Percentiles rank a stretch among this genome's conserved stretches.
Evolutionary conservation across 2,329 filamentous ascomycete species (phyloP).

Genomic region (Alternaria rosae): DNA sequence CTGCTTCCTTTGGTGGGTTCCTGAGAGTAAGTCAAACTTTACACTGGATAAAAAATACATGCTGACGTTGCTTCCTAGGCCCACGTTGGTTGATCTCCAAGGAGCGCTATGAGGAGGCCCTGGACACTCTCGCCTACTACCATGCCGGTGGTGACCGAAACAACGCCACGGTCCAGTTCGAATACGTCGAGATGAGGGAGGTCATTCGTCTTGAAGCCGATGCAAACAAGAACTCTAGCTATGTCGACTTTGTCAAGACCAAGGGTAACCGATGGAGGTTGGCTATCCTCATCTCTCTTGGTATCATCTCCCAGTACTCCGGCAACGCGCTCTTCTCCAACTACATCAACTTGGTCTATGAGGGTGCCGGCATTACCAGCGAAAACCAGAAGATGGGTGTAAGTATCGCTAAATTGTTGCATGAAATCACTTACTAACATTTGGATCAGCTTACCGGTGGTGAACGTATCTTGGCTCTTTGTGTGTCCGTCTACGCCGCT

Average conservation of each 20-base stretch:
- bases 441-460: slow-evolving; percentile 49
- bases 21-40: slow-evolving; percentile 55
- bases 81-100: slow-evolving; percentile 68
- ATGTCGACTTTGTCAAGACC: slow-evolving; percentile 68
- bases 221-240: slow-evolving; percentile 59
- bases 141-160: slow-evolving; percentile 67
- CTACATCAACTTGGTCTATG: slow-evolving; percentile 70
- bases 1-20: slow-evolving; percentile 66
- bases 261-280: slow-evolving; percentile 71
- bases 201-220: slow-evolving; percentile 66
- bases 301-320: slow-evolving; percentile 72
- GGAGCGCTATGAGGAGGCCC: slow-evolving; percentile 68
- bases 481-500: slow-evolving; percentile 64
- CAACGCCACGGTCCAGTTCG: slow-evolving; percentile 69
- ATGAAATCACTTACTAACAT: slow-evolving; percentile 6
- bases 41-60: not conserved
- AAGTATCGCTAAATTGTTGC: slow-evolving; percentile 35
- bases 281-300: slow-evolving; percentile 67
- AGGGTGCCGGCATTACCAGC: slow-evolving; percentile 65
- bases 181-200: slow-evolving; percentile 71
- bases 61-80: slow-evolving; percentile 10
- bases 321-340: slow-evolving; percentile 72
- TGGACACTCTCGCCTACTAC: slow-evolving; percentile 67
- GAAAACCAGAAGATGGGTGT: slow-evolving; percentile 48
- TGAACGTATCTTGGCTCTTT: slow-evolving; percentile 65